A percentile compares a stretch with the other conserved stretches of the same genome.
These are phyloP conservation scores for Arthrocladium fulminans DNA, from an alignment of 2,329 filamentous ascomycete genomes.

Conservation along the genomic window DNA sequence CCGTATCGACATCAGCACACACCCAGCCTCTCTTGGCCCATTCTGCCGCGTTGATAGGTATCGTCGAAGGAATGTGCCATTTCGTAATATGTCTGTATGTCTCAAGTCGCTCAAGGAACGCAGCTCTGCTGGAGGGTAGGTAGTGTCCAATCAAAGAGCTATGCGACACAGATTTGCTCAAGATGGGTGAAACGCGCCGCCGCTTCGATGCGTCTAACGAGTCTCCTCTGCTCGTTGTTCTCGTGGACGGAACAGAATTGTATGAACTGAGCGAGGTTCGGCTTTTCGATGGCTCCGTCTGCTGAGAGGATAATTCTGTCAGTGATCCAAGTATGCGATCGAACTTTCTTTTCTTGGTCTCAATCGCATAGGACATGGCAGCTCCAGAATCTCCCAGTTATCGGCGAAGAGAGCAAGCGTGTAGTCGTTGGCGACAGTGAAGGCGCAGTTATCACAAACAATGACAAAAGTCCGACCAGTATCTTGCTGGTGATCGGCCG, in stretches of 20 bases:
- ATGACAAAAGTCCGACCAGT: too few relatives aligned
- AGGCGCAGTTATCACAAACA: too few relatives aligned
- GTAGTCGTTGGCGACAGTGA: neutral
- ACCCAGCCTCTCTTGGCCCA: constrained; percentile 94
- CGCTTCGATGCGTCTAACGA: constrained; percentile 20
- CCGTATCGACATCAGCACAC: constrained; percentile 72
- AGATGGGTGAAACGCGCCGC: constrained; percentile 17
- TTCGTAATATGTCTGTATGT: constrained; percentile 85
- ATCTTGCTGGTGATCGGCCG: too few relatives aligned
- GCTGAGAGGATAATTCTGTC: constrained; percentile 10
- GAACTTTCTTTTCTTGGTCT: constrained; percentile 41
- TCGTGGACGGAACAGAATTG: constrained; percentile 14
- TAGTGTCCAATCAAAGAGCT: constrained; percentile 54
- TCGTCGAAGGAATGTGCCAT: constrained; percentile 81
- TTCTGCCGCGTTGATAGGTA: constrained; percentile 74
- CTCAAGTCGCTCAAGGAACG: constrained; percentile 70
- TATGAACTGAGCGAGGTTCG: constrained; percentile 15
- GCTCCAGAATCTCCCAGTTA: neutral
- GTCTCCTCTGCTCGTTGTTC: constrained; percentile 9
- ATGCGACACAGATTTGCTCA: constrained; percentile 20
- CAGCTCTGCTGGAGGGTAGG: constrained; percentile 73
- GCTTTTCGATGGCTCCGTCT: neutral
- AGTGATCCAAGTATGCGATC: constrained; percentile 39
- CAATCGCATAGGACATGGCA: constrained; percentile 31
- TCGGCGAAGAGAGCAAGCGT: neutral